Base-by-base conservation (phyloP, 1,139 yeast genomes). In the Trichomonascaceae sp. region DNA sequence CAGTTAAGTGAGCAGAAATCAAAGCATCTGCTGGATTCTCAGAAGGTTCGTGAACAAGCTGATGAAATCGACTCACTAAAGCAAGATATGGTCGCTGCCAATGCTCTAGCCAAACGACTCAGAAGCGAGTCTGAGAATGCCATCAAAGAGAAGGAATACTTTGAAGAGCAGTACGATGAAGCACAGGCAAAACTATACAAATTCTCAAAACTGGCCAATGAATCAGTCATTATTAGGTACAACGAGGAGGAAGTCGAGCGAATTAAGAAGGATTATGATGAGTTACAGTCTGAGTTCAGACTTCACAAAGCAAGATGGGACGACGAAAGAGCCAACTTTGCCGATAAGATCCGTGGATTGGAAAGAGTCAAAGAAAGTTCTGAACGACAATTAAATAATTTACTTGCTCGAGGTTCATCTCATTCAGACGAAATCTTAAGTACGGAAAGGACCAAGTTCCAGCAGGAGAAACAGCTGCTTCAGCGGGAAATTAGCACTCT, bases 281-380 rank as follows among this genome's bases (percentile, higher is more conserved):
- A 53, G 2, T 54, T 53, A 24, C 54, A 55, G 19, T 54, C 54
- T 18, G 59, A 61, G 18, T 43, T 61, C 32, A 50, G 54, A 24
- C 45, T 52, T 1, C 53, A 51, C 41, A 51, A 50, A 9, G 50
- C 41, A 18, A 54, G 53, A 9, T 57, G 57, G 59, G 52, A 52
- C 32, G 57, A 51, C 12, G 63, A 62, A 17, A 56, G 57, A 41
- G 51, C 46, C 17, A 47, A 46, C 17, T 56, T 61, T 6, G 56
- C 59, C 45, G 59, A 49, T 44, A 60, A 60, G 49, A 52, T 62
- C 13, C 49, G 54, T 5, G 52, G 54, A 27, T 50, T 60, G 43
- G 59, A 59, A 32, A 55, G 61, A 43, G 47, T 62, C 44, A 58
- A 57, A 30, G 57, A 58, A 30, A 61, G 60, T 47, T 57, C 59